Evolutionary conservation across 2,329 filamentous ascomycete species (phyloP), one percentile per base, ranked within the genome.

Genomic region (Fusarium xyrophilum): DNA sequence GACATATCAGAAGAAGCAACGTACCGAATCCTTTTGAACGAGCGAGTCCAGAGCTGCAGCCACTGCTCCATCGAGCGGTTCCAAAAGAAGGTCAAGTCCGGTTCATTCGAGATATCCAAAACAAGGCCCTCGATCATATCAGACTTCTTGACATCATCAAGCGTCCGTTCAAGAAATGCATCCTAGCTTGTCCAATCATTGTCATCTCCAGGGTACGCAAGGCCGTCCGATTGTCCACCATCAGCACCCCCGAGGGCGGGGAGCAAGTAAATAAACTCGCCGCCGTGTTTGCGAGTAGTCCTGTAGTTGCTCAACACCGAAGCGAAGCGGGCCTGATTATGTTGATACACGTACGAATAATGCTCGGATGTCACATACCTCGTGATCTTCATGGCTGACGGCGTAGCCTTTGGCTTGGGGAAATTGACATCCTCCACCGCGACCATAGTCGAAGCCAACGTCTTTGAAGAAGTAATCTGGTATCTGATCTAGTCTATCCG

Each of bases 41-140:
- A 59, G 3, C 68, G 61, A 7, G 62, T 48, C 56, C 72, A 74
- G 1, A 70, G 36, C 2, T 59, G 15, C 3, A 74, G 21, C 48
- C 63, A 74, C 27, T 74, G 73, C 17, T 66, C 55, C 27, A 65
- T 67, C 0, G 67, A 52, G 0, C 65, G 47, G 5, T 30, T 35
- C 73, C 73, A 74, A 42, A 75, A 75, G 12, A 48, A 48, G 6
- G n/a, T 56, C 9, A 70, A 23, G 10, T 86, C 84, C 0, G 84
- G 82, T 73, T 86, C 84, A 58, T 86, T 86, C 84, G 84, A 86
- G 36, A 85, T 80, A 53, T 86, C 85, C 13, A 82, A 73, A 1
- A 82, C 76, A 0, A 86, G 65, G 0, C 77, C 79, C 1, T 74
- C 74, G 23, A 70, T 75, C 72, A 77, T 79, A 33, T 75, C 68